These are phyloP conservation scores for Mallotus nudiflorus DNA, from an alignment of 345 rosid genomes.

Conservation along the genomic window DNA sequence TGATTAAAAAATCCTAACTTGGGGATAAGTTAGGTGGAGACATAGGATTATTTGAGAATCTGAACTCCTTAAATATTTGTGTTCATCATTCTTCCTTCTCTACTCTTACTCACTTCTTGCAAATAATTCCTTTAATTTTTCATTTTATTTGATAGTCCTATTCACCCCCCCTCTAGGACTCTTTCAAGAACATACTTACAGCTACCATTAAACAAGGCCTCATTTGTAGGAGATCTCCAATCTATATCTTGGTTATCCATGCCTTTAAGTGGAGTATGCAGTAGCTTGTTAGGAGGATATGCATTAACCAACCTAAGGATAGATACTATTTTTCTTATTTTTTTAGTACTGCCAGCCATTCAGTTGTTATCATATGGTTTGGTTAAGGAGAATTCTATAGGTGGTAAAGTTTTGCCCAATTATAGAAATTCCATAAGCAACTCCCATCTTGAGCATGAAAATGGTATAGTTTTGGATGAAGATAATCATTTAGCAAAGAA, in stretches of 20 bases:
- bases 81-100: too few relatives aligned
- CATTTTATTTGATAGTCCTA: too few relatives aligned
- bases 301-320: constrained; percentile 69
- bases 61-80: too few relatives aligned
- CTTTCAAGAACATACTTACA: constrained; percentile 6
- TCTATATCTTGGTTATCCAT: constrained; percentile 86
- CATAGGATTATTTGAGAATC: too few relatives aligned
- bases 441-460: constrained; percentile 44
- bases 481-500: constrained; percentile 39
- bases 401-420: constrained; percentile 33
- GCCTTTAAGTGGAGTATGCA: constrained; percentile 91
- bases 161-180: too few relatives aligned
- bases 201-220: constrained; percentile 51
- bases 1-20: too few relatives aligned
- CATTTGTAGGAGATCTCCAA: constrained; percentile 96
- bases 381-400: constrained; percentile 56
- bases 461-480: constrained; percentile 32
- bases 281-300: constrained; percentile 89
- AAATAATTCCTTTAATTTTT: too few relatives aligned
- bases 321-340: constrained; percentile 73
- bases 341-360: constrained; percentile 62
- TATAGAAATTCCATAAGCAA: constrained; percentile 23
- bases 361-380: constrained; percentile 77
- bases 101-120: too few relatives aligned
- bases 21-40: too few relatives aligned